Base-by-base conservation (phyloP, 495 filamentous ascomycete species). In the Xylaria telfairii region DNA sequence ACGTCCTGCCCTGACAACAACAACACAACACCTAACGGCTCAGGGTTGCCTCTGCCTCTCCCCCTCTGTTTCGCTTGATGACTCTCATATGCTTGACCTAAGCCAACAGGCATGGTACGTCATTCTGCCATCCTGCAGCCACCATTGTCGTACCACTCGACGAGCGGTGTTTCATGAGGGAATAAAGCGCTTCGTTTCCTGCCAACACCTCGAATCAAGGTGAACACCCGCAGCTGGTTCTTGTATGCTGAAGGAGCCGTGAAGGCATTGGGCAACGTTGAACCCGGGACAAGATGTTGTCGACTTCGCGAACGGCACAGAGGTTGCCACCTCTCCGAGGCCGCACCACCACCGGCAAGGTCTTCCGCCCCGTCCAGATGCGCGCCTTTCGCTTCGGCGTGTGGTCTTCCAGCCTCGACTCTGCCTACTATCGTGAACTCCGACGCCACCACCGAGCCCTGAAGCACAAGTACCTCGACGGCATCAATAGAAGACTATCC, bases 371-470 rank as follows among this genome's bases (percentile, higher is more conserved):
- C 1, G 77, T 83, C 41, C 86, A 87, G 63, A 74, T 67, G 12
- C 83, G 87, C 21, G 74, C 64, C 66, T 86, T 86, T 70, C 81
- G 84, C 59, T 81, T 87, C 65, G 81, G 80, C 47, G 51, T 77
- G 13, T 84, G 83, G 80, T 78, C 81, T 13, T 82, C 81, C 32
- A 83, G 78, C 49, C 63, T 82, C 9, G 78, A 84, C 68, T 70
- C 77, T 15, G 79, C 81, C 47, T 73, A 71, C n/a, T 71, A 79
- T 32, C 78, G 76, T 42, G 82, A 84, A 54, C 59, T 80, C 37
- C 80, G 78, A 60, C 82, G 79, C 21, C 81, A 82, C 2, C 77
- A 82, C 44, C 79, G 79, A 30, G 47, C 62, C 24, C 62, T 80
- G 10, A 82, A 79, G 19, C 79, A 83, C 67, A 84, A 82, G 61